Base-by-base conservation (phyloP, 345 rosid species). In the Capsella bursapastoris region DNA sequence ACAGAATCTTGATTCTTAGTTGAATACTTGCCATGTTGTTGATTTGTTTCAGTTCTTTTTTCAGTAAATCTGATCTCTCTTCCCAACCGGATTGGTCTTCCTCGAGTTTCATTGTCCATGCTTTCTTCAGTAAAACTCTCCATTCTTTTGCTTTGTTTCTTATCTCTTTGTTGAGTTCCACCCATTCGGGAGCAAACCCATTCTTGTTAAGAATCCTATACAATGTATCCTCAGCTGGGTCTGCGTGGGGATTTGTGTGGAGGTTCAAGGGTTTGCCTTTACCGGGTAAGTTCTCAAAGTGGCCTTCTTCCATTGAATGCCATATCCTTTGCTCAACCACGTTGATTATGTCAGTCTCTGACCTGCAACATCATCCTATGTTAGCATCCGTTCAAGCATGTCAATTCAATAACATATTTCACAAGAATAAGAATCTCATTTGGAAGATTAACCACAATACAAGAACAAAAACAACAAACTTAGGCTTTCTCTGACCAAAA, bases 281-380 rank as follows among this genome's bases (percentile, higher is more conserved):
- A 52, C 98, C 97, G 1, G 96, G 87, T 66, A 94, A 85, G 70
- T 94, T 94, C 83, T 94, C 96, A 51, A 94, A 91, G 10, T 94
- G 86, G 40, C 98, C 98, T 81, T 91, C 97, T 78, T 91, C 93
- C 96, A 94, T 94, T 0, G 98, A 94, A 73, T 85, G 94, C 97
- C 95, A 94, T 81, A 94, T 91, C 77, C 95, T 85, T 56, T 81
- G 98, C 88, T 94, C 98, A 11, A 94, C 97, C 40, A 94, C 84
- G 56, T 87, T 86, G 52, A 81, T 66, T 55, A 94, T 87, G 63
- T 94, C 98, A 3, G 96, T 94, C 76, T 94, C 98, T 57, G 98
- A 86, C 82, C 97, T 91, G 85, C 58, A 71, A 58, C 34, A 58
- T 65, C 8, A 71, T 43, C 55, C 12, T 37, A 40, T 22, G 22